Evolutionary conservation across 2,329 filamentous ascomycete genomes (phyloP), one percentile per base, ranked within the genome.

Genomic region (Stachybotrys chlorohalonatus): DNA sequence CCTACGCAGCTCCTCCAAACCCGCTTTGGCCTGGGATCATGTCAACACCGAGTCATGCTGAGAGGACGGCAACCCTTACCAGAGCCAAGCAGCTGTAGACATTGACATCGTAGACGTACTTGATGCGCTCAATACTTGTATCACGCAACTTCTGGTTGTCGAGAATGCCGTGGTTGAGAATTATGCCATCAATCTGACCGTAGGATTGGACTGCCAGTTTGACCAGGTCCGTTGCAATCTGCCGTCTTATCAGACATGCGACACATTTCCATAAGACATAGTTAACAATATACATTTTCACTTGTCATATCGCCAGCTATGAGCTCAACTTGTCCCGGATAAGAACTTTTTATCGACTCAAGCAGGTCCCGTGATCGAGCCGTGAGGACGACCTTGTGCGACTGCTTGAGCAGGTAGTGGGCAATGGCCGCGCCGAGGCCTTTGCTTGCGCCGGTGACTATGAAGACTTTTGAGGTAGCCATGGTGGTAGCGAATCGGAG

Each of bases 141-240:
- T 93, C 81, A 4, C 74, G 83, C 49, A 97, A 74, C 52, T 82
- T 83, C 47, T 95, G 85, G 1, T 90, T 88, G n/a, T 84, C 80
- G 49, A 99, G 73, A 1, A 84, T 77, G 17, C 91, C 92, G 67
- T 99, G 94, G 69, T 97, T 97, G 58, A 97, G 74, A 11, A 99
- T 83, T 49, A 99, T 68, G 1, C 85, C 87, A 66, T 99, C 91
- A 5, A 99, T 72, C 51, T 75, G 77, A 9, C 85, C 86, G 68
- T 90, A 97, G 0, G 80, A 73, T 31, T 80, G 73, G 11, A 87
- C 65, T 0, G 91, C 87, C 1, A 84, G 71, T 4, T 85, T 75
- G 5, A 90, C 82, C 5, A 87, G 80, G 64, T 81, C 81, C 1
- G 78, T 69, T 5, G 83, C 80, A 31, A 87, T 70, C 79, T 81